Percentiles rank a stretch among this genome's conserved stretches.
Conservation (phyloP, 805 yeast species). For the Tetrapisispora phaffii region DNA sequence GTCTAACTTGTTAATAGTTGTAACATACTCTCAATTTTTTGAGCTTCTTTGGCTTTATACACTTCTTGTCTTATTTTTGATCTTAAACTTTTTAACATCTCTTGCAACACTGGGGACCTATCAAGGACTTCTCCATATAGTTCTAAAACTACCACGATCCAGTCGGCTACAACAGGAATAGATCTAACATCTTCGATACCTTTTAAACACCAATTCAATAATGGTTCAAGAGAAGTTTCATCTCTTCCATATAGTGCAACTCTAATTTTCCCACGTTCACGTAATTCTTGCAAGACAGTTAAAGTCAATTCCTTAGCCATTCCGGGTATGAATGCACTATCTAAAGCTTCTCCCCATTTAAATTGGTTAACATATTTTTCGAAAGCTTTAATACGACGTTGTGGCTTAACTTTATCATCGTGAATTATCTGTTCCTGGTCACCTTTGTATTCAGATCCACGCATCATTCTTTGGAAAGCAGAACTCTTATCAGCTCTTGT, state of each 20-base stretch:
- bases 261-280: conserved; percentile 79
- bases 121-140: conserved; percentile 69
- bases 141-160: conserved; percentile 61
- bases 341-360: conserved; percentile 88
- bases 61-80: conserved; percentile 60
- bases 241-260: conserved; percentile 75
- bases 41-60: conserved; percentile 75
- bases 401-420: conserved; percentile 43
- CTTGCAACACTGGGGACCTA: conserved; percentile 67
- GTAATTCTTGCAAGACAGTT: conserved; percentile 77
- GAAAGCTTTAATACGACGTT: conserved; percentile 65
- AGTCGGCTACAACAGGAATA: conserved; percentile 50
- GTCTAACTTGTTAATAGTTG: conserved; percentile 53
- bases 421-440: conserved; percentile 71
- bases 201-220: conserved; percentile 73
- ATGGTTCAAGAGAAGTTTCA: conserved; percentile 75
- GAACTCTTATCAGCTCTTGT: conserved; percentile 31
- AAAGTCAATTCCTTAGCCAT: conserved; percentile 70
- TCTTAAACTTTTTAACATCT: conserved; percentile 50
- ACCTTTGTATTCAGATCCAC: conserved; percentile 86
- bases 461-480: conserved; percentile 70
- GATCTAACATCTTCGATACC: conserved; percentile 74
- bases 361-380: conserved; percentile 80
- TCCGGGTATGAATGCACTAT: conserved; percentile 73
- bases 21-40: conserved; percentile 86